Evolutionary conservation across 1,284 basidiomycete species (phyloP).

Genomic region (Macrocystidia cucumis): DNA sequence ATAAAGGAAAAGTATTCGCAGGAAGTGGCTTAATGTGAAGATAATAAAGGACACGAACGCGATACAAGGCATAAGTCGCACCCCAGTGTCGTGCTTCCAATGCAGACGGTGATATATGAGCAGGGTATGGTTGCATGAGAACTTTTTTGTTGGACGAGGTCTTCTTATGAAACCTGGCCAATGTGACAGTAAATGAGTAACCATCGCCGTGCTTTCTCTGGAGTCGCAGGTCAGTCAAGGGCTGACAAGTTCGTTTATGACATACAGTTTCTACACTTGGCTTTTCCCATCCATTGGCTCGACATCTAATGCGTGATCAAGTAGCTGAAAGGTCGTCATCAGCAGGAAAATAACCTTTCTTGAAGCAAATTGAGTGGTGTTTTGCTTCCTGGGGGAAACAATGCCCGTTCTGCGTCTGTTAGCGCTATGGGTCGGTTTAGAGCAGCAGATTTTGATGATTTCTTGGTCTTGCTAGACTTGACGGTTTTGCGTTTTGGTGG

Average conservation of each 20-base stretch:
- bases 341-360: slow-evolving; percentile 61
- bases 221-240: slow-evolving; percentile 15
- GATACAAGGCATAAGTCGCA: slow-evolving; percentile 81
- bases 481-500: slow-evolving; percentile 72
- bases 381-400: slow-evolving; percentile 81
- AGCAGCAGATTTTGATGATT: slow-evolving; percentile 56
- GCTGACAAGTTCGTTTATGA: slow-evolving; percentile 6
- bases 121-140: slow-evolving; percentile 66
- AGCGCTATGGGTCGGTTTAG: slow-evolving; percentile 13
- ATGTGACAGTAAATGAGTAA: slow-evolving; percentile 55
- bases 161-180: slow-evolving; percentile 64
- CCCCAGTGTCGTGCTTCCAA: slow-evolving; percentile 83
- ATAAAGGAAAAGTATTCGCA: slow-evolving; percentile 2
- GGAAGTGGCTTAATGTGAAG: too few species aligned
- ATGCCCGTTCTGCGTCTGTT: slow-evolving; percentile 34
- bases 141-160: slow-evolving; percentile 63
- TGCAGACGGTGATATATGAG: slow-evolving; percentile 52
- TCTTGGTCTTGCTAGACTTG: slow-evolving; percentile 81
- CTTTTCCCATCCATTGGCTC: slow-evolving; percentile 83
- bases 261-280: slow-evolving; percentile 67
- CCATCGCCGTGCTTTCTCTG: slow-evolving; percentile 41
- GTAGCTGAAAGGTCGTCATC: too few species aligned
- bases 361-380: slow-evolving; percentile 69
- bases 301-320: slow-evolving; percentile 45
- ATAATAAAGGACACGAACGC: slow-evolving; percentile 53